A percentile compares a stretch with the other conserved stretches of the same genome.
phyloP scores from a whole-genome alignment of 192 early-diverging fungal species.

The Podila epigama region DNA sequence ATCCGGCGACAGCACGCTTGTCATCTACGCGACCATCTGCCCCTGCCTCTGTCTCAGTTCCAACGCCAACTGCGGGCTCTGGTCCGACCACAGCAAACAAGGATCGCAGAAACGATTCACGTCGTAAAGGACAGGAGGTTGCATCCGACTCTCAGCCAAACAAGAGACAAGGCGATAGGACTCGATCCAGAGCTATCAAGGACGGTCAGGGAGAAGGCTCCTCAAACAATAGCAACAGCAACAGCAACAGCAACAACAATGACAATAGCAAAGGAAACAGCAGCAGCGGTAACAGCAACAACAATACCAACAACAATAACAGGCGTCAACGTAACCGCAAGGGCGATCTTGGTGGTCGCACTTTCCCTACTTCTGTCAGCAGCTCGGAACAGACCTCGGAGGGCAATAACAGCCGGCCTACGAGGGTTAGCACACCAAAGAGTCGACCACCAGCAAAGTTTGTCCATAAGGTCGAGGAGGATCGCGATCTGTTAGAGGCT shows the following conservation, averaged over 20 bases:
- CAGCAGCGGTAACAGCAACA: too few relatives aligned
- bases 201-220: constrained; percentile 11
- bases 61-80: background rate
- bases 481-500: constrained; percentile 66
- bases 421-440: constrained; percentile 2
- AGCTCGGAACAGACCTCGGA: constrained; percentile 6
- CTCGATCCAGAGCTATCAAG: background rate
- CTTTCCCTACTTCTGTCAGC: constrained; percentile 12
- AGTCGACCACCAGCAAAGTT: constrained; percentile 16
- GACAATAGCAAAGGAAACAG: too few relatives aligned
- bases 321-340: constrained; percentile 34
- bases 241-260: constrained; percentile 1
- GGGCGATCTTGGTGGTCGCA: constrained; percentile 40
- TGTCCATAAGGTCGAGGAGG: constrained; percentile 43
- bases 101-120: constrained; percentile 7
- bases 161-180: constrained; percentile 4
- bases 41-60: background rate
- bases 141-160: constrained; percentile 2
- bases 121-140: constrained; percentile 29
- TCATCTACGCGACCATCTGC: constrained; percentile 8
- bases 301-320: constrained; percentile 5
- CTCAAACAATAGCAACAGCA: background rate
- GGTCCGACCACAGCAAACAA: background rate
- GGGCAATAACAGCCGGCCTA: constrained; percentile 10
- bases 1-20: too few relatives aligned